A percentile compares a stretch with the other conserved stretches of the same genome.
These are phyloP conservation scores for Alternaria brassicae DNA, from an alignment of 2,329 filamentous ascomycete genomes.

Conservation along the genomic window DNA sequence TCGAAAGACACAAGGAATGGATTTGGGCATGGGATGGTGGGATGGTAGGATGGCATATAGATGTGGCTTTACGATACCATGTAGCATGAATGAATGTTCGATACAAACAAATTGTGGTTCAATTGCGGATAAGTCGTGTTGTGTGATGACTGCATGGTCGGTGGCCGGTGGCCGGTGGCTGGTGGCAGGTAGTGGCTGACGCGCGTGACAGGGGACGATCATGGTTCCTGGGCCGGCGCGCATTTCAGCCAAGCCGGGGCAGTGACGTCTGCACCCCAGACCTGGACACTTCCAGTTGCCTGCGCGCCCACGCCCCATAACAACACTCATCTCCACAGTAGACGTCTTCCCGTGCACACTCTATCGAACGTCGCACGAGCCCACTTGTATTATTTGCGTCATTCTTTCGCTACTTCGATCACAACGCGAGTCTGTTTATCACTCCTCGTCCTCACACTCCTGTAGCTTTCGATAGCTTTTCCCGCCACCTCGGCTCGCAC, in stretches of 20 bases:
- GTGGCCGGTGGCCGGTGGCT: not conserved
- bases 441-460: not conserved
- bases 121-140: not conserved
- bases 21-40: constrained; percentile 17
- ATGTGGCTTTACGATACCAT: constrained; percentile 33
- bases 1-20: constrained; percentile 36
- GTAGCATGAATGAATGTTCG: constrained; percentile 24
- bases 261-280: constrained; percentile 29
- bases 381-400: not conserved
- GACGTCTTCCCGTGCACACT: not conserved
- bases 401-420: not conserved
- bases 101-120: constrained; percentile 1
- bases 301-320: constrained; percentile 18
- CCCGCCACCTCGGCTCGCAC: constrained; percentile 23
- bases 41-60: constrained; percentile 19
- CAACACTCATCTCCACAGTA: constrained; percentile 1
- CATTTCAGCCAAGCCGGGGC: constrained; percentile 13
- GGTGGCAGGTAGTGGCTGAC: constrained; percentile 3
- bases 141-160: not conserved
- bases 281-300: constrained; percentile 14
- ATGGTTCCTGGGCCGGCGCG: constrained; percentile 25
- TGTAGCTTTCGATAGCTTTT: constrained; percentile 15
- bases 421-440: not conserved
- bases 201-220: constrained; percentile 18
- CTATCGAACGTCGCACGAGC: not conserved